Evolutionary conservation across 2,329 filamentous ascomycete genomes (phyloP), one percentile per base, ranked within the genome.

Genomic region (Alternaria panax): DNA sequence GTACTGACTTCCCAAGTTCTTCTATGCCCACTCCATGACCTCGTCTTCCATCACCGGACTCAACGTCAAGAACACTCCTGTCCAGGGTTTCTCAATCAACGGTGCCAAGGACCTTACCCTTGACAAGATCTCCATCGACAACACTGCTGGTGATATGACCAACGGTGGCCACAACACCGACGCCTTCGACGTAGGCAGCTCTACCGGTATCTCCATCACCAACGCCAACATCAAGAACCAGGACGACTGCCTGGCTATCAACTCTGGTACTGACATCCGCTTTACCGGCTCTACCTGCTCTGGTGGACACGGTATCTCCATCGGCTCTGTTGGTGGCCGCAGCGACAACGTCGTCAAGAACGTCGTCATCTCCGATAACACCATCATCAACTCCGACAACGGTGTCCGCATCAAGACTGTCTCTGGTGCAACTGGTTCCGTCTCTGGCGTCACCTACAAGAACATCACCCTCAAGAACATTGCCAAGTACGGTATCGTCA

Each of bases 401-500:
- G 86, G 85, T 54, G 79, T 87, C 50, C 85, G 86, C 59, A 83
- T 88, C 77, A 88, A 88, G 80, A 85, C 84, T 11, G 81, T 84
- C 25, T 81, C 76, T 42, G 81, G 78, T 51, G 80, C 80, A 4
- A 86, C 82, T 0, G 86, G 86, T 43, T 77, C 78, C 7, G 83
- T 88, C 57, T 77, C 72, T 34, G 80, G 80, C 59, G 60, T 85
- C 54, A 79, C 78, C 22, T 85, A 83, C 75, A 72, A 76, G 60
- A 80, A 82, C 66, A 84, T 85, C 61, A 75, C 73, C 4, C 67
- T 85, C 40, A 73, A 71, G 34, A 76, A 78, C 51, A 83, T 84
- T 61, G 69, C 75, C 30, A 78, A 79, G 60, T 84, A 84, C 66
- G 83, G 83, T n/a, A 82, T 85, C 56, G 82, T 83, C 59, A 76